These are phyloP conservation scores for Leucoagaricus sp. DNA, from an alignment of 1,284 basidiomycete genomes.

Conservation along the genomic window DNA sequence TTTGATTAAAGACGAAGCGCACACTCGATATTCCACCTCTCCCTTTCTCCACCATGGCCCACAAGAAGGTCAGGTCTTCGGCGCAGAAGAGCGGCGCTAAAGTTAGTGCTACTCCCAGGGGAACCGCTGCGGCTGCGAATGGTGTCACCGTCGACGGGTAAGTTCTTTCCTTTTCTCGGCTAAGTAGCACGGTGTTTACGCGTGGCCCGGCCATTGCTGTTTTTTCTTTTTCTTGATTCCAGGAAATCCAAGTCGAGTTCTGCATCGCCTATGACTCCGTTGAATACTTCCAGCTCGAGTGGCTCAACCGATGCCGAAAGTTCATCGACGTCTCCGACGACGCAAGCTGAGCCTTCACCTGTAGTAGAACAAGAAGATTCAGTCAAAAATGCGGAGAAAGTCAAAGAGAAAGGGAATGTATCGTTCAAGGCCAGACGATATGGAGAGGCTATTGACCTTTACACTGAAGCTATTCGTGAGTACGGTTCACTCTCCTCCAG, in stretches of 20 bases:
- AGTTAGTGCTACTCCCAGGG: not conserved
- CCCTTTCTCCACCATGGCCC: slow-evolving; percentile 3
- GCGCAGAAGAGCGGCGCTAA: not conserved
- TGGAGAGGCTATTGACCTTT: slow-evolving; percentile 72
- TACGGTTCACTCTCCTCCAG: slow-evolving; percentile 2
- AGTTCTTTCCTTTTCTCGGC: not conserved
- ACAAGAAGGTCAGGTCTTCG: slow-evolving; percentile 3
- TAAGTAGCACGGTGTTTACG: slow-evolving; percentile 1
- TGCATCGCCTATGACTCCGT: not conserved
- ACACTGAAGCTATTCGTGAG: slow-evolving; percentile 76
- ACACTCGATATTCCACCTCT: not conserved
- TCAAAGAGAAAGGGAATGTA: slow-evolving; percentile 75
- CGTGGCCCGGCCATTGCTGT: not conserved
- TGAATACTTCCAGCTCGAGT: not conserved
- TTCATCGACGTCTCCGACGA: not conserved
- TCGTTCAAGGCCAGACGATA: slow-evolving; percentile 73
- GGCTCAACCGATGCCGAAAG: not conserved
- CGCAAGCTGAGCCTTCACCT: not conserved
- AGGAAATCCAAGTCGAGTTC: not conserved
- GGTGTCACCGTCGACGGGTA: not conserved
- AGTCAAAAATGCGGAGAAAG: slow-evolving; percentile 52
- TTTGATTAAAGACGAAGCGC: slow-evolving; percentile 12
- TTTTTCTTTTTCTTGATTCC: not conserved
- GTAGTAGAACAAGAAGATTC: not conserved
- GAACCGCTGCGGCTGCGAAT: not conserved